A percentile compares a stretch with the other conserved stretches of the same genome.
phyloP scores from a whole-genome alignment of 2,329 filamentous ascomycete genomes.

The Stemphylium beticola region DNA sequence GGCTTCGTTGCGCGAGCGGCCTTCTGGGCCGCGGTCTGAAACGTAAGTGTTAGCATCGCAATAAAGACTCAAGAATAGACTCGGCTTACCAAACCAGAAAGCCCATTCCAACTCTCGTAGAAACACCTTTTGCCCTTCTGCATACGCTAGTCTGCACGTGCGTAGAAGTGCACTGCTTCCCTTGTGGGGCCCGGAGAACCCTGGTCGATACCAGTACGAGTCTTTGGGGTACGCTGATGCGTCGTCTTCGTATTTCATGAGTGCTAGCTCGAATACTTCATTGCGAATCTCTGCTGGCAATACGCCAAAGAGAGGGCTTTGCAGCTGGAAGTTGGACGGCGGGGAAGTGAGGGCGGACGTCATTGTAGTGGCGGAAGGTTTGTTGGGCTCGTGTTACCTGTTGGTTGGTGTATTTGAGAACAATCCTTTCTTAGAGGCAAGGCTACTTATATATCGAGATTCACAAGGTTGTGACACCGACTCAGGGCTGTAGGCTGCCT shows the following conservation, averaged over 20 bases:
- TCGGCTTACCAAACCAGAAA: constrained; percentile 15
- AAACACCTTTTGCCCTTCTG: constrained; percentile 14
- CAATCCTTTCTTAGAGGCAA: no score
- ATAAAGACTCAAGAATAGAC: not conserved
- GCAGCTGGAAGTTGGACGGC: constrained; percentile 7
- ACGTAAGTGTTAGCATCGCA: not conserved
- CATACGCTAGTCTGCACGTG: constrained; percentile 12
- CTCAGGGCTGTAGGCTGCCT: no score
- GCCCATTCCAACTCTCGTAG: constrained; percentile 11
- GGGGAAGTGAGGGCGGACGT: not conserved
- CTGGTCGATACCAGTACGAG: constrained; percentile 15
- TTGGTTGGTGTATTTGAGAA: no score
- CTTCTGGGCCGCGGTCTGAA: constrained; percentile 12
- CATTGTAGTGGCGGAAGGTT: not conserved
- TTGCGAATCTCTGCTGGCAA: constrained; percentile 15
- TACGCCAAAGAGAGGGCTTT: constrained; percentile 12
- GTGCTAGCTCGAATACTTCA: constrained; percentile 10
- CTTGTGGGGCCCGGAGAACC: constrained; percentile 12
- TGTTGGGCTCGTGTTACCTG: no score
- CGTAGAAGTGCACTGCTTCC: constrained; percentile 11
- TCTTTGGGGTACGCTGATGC: constrained; percentile 10
- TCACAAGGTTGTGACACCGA: no score
- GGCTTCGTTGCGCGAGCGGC: constrained; percentile 1
- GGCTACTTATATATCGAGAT: no score
- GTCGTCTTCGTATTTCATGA: constrained; percentile 13